Conservation (phyloP, 2,329 filamentous ascomycete genomes). For the Hyphodiscus sp. region DNA sequence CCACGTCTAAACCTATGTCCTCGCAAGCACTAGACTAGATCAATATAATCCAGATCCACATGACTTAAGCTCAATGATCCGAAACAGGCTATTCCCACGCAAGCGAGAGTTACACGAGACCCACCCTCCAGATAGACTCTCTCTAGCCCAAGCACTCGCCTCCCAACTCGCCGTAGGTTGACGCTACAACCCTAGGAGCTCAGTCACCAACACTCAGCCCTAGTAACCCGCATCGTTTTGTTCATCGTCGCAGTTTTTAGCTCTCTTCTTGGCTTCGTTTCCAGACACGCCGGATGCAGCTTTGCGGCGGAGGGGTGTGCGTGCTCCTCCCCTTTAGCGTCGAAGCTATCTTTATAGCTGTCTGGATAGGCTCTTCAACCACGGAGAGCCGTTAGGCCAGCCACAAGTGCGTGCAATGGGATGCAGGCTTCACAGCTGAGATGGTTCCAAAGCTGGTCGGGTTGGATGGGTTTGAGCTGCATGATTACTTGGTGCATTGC, state of each 20-base stretch:
- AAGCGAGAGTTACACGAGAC: not conserved
- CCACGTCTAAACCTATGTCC: conserved; percentile 44
- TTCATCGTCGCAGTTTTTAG: conserved; percentile 14
- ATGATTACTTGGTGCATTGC: not conserved
- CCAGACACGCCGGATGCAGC: not conserved
- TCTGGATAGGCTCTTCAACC: too few relatives aligned
- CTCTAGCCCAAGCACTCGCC: not conserved
- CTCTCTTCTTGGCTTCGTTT: not conserved
- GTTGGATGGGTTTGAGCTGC: not conserved
- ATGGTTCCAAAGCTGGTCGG: not conserved
- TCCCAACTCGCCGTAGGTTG: not conserved
- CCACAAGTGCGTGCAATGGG: not conserved
- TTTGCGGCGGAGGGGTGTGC: not conserved
- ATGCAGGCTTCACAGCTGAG: not conserved
- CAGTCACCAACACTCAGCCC: not conserved
- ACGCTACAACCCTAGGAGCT: not conserved
- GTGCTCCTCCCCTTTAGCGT: too few relatives aligned
- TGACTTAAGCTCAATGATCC: not conserved
- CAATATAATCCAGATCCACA: not conserved
- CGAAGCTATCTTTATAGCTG: too few relatives aligned
- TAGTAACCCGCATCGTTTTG: not conserved
- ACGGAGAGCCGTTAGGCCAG: not conserved
- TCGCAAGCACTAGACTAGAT: not conserved
- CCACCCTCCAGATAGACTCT: not conserved
- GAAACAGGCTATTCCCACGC: not conserved